Conservation (phyloP, 805 yeast species). For the Lipomyces orientalis region DNA sequence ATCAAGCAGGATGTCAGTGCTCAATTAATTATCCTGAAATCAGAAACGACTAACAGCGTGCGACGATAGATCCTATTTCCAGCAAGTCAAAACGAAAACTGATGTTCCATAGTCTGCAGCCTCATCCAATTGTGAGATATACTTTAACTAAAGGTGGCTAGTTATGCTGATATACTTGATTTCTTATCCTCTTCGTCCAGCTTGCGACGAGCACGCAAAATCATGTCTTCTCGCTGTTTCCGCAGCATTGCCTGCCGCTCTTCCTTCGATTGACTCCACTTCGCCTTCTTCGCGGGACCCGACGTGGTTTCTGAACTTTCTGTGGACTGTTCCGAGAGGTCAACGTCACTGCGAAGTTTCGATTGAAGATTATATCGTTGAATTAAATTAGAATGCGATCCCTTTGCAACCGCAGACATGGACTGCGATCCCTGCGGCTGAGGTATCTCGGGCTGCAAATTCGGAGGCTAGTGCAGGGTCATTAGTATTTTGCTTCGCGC, state of each 20-base stretch:
- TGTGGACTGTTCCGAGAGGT: not conserved
- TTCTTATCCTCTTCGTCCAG: slow-evolving; percentile 44
- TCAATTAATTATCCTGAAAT: not conserved
- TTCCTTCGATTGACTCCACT: slow-evolving; percentile 53
- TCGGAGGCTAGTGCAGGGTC: slow-evolving; percentile 18
- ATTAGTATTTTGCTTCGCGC: not conserved
- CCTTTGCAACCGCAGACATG: slow-evolving; percentile 32
- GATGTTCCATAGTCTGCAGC: not conserved
- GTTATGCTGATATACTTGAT: not conserved
- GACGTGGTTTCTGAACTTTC: not conserved
- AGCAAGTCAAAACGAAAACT: not conserved
- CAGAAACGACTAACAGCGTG: not conserved
- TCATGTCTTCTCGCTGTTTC: slow-evolving; percentile 61
- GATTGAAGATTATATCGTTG: slow-evolving; percentile 29
- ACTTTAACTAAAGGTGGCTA: no score
- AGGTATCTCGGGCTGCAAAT: slow-evolving; percentile 7
- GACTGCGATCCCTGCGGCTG: slow-evolving; percentile 8
- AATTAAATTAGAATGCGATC: slow-evolving; percentile 26
- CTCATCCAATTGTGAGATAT: not conserved
- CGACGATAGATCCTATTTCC: not conserved
- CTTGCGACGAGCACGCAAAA: slow-evolving; percentile 65
- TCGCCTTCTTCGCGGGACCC: slow-evolving; percentile 26
- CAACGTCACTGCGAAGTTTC: slow-evolving; percentile 15
- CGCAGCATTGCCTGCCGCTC: slow-evolving; percentile 54
- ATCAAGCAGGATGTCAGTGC: not conserved